These are phyloP conservation scores for Trichoderma pleuroti DNA, from an alignment of 2,329 filamentous ascomycete genomes.

Conservation along the genomic window DNA sequence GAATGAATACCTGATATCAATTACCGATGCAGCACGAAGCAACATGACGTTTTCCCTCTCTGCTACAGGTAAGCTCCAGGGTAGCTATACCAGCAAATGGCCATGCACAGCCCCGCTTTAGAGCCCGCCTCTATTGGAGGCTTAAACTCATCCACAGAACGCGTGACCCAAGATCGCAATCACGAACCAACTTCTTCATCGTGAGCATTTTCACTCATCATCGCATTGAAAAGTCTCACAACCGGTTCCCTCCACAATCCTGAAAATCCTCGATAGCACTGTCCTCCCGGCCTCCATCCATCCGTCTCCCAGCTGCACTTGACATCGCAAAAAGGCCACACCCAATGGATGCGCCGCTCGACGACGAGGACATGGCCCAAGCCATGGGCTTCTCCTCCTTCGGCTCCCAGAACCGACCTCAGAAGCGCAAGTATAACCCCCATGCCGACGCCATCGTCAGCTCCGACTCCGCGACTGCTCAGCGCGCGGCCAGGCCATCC, in stretches of 20 bases:
- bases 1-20: neutral
- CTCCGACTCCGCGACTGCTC: conserved; percentile 28
- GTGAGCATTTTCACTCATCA: neutral
- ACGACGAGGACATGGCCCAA: conserved; percentile 50
- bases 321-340: neutral
- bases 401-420: conserved; percentile 50
- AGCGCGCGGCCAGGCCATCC: conserved; percentile 26
- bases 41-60: neutral
- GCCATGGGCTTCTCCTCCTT: conserved; percentile 74
- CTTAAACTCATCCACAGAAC: neutral
- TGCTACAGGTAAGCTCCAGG: neutral
- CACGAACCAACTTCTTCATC: neutral
- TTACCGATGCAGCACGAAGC: neutral
- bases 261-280: neutral
- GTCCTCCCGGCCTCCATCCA: neutral
- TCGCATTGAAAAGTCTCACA: neutral
- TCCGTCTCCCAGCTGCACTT: too few species aligned
- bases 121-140: neutral
- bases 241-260: neutral
- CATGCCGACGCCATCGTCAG: conserved; percentile 43
- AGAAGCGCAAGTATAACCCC: conserved; percentile 64
- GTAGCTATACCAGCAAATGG: neutral
- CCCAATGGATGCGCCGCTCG: conserved; percentile 22
- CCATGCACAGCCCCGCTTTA: neutral
- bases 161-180: neutral